Evolutionary conservation across 2,329 filamentous ascomycete genomes (phyloP).

Genomic region (Lecanicillium sp.): DNA sequence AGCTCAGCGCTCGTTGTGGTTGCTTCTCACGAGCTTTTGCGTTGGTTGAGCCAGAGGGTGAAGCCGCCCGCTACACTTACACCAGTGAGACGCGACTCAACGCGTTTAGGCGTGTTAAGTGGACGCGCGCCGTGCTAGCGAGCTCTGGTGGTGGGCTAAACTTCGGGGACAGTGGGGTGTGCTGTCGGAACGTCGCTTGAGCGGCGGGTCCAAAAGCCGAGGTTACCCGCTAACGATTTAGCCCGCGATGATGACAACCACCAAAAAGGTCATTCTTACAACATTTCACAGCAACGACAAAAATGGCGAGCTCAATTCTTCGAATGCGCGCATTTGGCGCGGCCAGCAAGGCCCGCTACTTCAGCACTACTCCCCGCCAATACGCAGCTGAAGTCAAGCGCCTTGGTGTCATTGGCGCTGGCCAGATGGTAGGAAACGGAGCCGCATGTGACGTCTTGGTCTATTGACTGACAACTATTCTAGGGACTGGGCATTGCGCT

Average conservation of each 20-base stretch:
- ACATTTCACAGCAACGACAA: constrained; percentile 10
- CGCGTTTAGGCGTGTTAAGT: constrained; percentile 1
- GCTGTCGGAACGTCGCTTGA: background rate
- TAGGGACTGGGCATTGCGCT: constrained; percentile 94
- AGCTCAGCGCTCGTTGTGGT: background rate
- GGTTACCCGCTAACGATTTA: constrained; percentile 29
- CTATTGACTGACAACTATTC: constrained; percentile 14
- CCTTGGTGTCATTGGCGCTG: constrained; percentile 86
- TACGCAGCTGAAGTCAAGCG: constrained; percentile 69
- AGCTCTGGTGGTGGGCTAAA: background rate
- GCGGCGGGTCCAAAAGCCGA: constrained; percentile 23
- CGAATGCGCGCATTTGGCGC: constrained; percentile 26
- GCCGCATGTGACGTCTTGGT: constrained; percentile 26
- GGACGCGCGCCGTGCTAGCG: background rate
- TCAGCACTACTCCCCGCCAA: constrained; percentile 59
- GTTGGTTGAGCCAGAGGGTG: background rate
- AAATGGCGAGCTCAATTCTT: constrained; percentile 32
- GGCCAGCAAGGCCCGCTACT: constrained; percentile 42
- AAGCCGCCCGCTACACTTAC: background rate
- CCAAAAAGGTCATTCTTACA: constrained; percentile 6
- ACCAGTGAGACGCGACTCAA: background rate
- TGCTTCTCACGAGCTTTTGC: background rate
- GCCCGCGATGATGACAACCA: constrained; percentile 4
- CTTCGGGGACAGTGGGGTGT: background rate
- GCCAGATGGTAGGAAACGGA: constrained; percentile 70